phyloP scores from a whole-genome alignment of 1,284 basidiomycete species.

The Coniferiporia weirii region DNA sequence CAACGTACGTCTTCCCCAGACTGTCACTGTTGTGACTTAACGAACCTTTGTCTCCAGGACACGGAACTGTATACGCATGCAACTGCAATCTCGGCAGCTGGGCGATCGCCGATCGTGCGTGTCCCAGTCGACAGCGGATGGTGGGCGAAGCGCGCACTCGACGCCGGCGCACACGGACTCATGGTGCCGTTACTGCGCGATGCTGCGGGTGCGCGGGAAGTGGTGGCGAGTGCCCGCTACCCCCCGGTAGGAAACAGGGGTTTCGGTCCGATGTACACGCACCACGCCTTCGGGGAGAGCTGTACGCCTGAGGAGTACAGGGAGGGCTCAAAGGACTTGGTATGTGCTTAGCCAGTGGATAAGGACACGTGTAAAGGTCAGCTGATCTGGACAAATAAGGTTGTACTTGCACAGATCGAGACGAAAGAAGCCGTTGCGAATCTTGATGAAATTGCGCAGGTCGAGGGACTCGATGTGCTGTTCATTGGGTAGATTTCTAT shows the following conservation, averaged over 20 bases:
- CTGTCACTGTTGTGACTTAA: neutral
- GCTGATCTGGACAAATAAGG: neutral
- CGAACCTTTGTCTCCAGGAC: slow-evolving; percentile 1
- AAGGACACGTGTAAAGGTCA: neutral
- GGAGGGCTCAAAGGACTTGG: slow-evolving; percentile 24
- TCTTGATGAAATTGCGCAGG: slow-evolving; percentile 17
- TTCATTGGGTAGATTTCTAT: slow-evolving; percentile 15
- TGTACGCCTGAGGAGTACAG: slow-evolving; percentile 23
- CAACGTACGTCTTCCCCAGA: slow-evolving; percentile 9
- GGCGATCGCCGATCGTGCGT: slow-evolving; percentile 18
- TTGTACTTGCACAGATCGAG: slow-evolving; percentile 30
- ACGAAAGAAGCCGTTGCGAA: slow-evolving; percentile 19
- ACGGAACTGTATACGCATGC: slow-evolving; percentile 15
- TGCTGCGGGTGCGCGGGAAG: slow-evolving; percentile 25
- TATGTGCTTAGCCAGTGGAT: neutral
- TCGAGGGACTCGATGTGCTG: slow-evolving; percentile 25
- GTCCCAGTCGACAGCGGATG: slow-evolving; percentile 14
- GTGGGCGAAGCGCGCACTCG: slow-evolving; percentile 23
- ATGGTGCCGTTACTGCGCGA: slow-evolving; percentile 30
- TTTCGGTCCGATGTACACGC: slow-evolving; percentile 32
- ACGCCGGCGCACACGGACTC: slow-evolving; percentile 29
- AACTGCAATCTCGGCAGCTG: slow-evolving; percentile 13
- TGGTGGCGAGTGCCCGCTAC: slow-evolving; percentile 27
- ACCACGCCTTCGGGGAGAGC: slow-evolving; percentile 26
- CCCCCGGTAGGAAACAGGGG: slow-evolving; percentile 28